Base-by-base conservation (phyloP, 352 stramenopile genomes). In the Phytopythium helicoides region DNA sequence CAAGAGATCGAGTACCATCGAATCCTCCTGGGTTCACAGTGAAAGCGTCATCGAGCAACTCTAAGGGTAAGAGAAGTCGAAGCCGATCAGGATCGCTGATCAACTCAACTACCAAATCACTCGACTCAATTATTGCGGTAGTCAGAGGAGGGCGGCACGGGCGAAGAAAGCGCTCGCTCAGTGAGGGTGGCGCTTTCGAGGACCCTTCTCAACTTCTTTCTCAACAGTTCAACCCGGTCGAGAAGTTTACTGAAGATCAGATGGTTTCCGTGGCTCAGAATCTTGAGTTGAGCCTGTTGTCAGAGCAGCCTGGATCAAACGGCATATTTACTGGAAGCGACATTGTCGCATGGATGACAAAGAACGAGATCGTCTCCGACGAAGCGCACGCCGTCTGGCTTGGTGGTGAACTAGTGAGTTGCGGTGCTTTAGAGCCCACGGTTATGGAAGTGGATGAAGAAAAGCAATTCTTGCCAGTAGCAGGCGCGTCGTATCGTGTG, bases 231-330 rank as follows among this genome's bases (percentile, higher is more conserved):
- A 87, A 72, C 45, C 68, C 89, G 44, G 62, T 89, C 15, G 83
- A 93, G 59, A 90, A 87, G 33, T 90, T 90, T 26, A 87, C 80
- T 11, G 61, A 81, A 18, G 79, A 88, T 35, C 80, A 93, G 47
- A 67, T 93, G 47, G 73, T 85, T 38, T 79, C 80, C 7, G 89
- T 93, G 61, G 80, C 80, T 2, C 75, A 88, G 36, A 93, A 87
- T 47, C 66, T 93, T 53, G 74, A 88, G 50, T 62, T 76, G 15
- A 86, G 66, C 41, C 70, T 89, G 66, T 14, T 83, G 15, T 50
- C 63, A 34, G 60, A 61, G 19, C 69, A 76, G 1, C 73, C 73
- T 1, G 70, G 57, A 21, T 59, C 56, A 0, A 52, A 70, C 6
- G 73, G 73, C 36, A 66, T 74, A n/a, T 90, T 91, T 56, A 76